Base-by-base conservation (phyloP, 2,329 filamentous ascomycete genomes). In the Fusarium sp. region DNA sequence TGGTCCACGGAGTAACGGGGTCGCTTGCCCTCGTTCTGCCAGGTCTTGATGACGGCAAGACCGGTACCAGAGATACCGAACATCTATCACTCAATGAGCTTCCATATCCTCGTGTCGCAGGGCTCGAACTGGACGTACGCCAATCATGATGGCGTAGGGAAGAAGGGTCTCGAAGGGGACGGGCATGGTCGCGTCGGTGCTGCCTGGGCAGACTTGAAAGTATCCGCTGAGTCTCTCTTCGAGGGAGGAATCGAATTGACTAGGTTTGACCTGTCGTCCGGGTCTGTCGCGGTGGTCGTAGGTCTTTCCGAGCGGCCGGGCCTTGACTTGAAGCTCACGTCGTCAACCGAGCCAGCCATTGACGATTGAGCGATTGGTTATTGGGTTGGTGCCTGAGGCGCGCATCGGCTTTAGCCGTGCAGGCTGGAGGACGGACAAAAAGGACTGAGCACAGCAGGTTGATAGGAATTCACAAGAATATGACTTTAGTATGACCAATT, bases 81-180 rank as follows among this genome's bases (percentile, higher is more conserved):
- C 90, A 92, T 92, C 90, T 92, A 78, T 9, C 62, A 73, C 60
- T 40, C 22, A 56, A 65, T 83, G 65, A 83, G 79, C 69, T 59
- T 60, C 42, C 22, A 56, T 61, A 29, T 20, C 31, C 52, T 67
- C 40, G 61, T 31, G 38, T 34, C 50, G 64, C 64, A 62, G 47
- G 69, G 37, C 60, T 62, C 63, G 58, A 58, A 61, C 24, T 9
- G 62, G 59, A 81, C 89, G 82, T 87, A 92, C 90, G 79, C 83
- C 85, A 77, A 89, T 82, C 82, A 92, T 89, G 86, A 92, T 91
- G 82, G 84, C 90, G 82, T 91, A 92, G 50, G 90, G 90, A 82
- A 92, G 85, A 75, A 92, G 80, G 59, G 89, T 84, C 83, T 92
- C 90, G 83, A 91, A 92, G 57, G 90, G 90, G 73, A 92, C 83